Evolutionary conservation across 164 flowering plant species (phyloP), one percentile per base, ranked within the genome.

Genomic region (Nelumbo lutea): DNA sequence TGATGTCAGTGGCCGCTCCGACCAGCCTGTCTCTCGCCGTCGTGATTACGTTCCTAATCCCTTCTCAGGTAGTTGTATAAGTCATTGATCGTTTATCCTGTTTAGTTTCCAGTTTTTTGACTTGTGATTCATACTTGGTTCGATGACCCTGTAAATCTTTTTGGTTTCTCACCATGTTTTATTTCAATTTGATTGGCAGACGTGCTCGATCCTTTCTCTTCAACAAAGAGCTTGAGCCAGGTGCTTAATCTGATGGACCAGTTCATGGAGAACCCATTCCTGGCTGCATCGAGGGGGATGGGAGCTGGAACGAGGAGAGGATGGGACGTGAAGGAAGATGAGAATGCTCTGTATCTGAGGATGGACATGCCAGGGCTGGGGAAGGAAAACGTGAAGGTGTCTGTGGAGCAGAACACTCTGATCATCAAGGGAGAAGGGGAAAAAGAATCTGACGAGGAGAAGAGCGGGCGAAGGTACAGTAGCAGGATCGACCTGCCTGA

Each of bases 291-390:
- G 0, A 74, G 86, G 3, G 84, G 87, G 9, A 53, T 73, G 62
- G 83, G 84, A 7, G 76, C 68, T 2, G 81, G 75, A 65, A 39
- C 71, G n/a, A 69, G 84, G 72, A 71, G 90, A 7, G 85, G 86
- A 1, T 90, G 90, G 89, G 86, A 88, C 53, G 90, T 74, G 67
- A 85, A 64, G 73, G 94, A 90, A 70, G 88, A 83, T 41, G 79
- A 83, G 0, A 66, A 86, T 0, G 87, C 82, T 2, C 78, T 92
- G 51, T 64, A 66, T 41, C 41, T 90, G 57, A 72, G 86, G 9
- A 74, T 89, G 57, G 93, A 88, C 68, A 87, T 91, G 97, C 97
- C 97, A 0, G 96, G 97, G 1, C 65, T 89, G 7, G 75, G 79
- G 42, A 91, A 84, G 72, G 87, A 87, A 14, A 69, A 89, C 50